Evolutionary conservation across 148 eudicot species (phyloP).

Genomic region (Chenopodium quinoa): DNA sequence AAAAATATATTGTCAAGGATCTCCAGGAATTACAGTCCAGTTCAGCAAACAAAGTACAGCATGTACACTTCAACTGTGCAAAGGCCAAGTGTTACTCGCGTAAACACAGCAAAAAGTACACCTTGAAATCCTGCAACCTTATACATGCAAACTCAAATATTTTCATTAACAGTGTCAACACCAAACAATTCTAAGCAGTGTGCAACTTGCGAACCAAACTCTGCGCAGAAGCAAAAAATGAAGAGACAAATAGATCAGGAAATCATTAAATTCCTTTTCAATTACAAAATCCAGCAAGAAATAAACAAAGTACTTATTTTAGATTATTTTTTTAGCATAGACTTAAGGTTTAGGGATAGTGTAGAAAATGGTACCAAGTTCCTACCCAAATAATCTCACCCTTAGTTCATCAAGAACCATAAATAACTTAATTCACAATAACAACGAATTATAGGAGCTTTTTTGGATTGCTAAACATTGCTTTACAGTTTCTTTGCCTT

Average conservation of each 20-base stretch:
- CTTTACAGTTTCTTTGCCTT: not conserved
- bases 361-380: not conserved
- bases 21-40: not conserved
- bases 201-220: not conserved
- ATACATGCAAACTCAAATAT: not conserved
- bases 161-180: not conserved
- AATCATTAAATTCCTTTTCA: not conserved
- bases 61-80: slow-evolving; percentile 4
- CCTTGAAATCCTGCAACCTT: not conserved
- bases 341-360: not conserved
- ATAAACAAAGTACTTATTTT: not conserved
- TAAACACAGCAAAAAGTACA: not conserved
- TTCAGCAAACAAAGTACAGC: not conserved
- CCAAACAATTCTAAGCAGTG: not conserved
- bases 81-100: not conserved
- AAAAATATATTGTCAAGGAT: slow-evolving; percentile 46
- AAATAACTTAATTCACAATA: not conserved
- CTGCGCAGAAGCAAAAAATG: not conserved
- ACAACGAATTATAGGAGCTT: not conserved
- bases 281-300: not conserved
- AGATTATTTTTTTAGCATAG: not conserved
- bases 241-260: not conserved
- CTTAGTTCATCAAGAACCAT: not conserved
- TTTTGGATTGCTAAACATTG: not conserved
- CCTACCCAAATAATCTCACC: not conserved